These are phyloP conservation scores for Trichoderma sp. DNA, from an alignment of 2,329 filamentous ascomycete species.

Conservation along the genomic window DNA sequence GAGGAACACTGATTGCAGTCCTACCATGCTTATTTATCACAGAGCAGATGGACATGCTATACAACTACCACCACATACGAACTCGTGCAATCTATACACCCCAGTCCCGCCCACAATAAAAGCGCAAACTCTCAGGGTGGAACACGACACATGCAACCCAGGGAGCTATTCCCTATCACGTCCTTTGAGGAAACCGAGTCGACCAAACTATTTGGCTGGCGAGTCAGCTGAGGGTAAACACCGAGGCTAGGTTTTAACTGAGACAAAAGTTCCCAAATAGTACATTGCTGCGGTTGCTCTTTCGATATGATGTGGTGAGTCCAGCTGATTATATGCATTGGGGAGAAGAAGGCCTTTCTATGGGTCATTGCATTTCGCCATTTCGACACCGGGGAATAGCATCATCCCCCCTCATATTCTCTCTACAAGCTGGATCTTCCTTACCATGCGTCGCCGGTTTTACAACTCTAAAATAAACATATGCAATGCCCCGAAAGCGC, in stretches of 20 bases:
- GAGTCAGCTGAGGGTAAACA: conserved; percentile 5
- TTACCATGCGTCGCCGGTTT: neutral
- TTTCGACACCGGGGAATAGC: neutral
- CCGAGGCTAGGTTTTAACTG: neutral
- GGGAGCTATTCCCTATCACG: neutral
- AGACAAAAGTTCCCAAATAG: conserved; percentile 15
- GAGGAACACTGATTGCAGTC: neutral
- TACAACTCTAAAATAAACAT: conserved; percentile 8
- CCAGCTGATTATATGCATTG: neutral
- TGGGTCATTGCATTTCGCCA: neutral
- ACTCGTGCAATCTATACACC: neutral
- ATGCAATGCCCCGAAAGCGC: neutral
- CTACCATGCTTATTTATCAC: conserved; percentile 11
- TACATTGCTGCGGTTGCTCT: neutral
- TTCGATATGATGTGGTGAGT: neutral
- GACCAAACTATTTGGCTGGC: neutral
- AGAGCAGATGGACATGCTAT: neutral
- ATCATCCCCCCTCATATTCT: neutral
- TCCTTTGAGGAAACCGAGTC: neutral
- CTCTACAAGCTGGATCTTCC: neutral
- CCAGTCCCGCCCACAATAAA: neutral
- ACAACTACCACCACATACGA: neutral
- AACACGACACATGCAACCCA: neutral
- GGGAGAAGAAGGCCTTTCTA: neutral
- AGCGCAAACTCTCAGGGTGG: neutral